Base-by-base conservation (phyloP, 169 alveolate genomes). In the Plasmodium falciparum region DNA sequence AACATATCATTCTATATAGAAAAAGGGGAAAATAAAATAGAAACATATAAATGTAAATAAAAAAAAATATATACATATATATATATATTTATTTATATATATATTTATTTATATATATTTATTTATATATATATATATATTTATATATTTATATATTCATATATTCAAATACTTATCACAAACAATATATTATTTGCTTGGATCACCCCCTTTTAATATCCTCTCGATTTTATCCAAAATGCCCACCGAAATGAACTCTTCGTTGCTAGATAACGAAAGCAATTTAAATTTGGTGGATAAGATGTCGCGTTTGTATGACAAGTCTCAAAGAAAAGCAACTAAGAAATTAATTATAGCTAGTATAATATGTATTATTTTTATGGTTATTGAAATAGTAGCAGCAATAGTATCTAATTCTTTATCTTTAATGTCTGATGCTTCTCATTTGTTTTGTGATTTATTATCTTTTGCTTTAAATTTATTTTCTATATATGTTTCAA, bases 401-500 rank as follows among this genome's bases (percentile, higher is more conserved):
- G 99, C 98, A 7, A 24, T 94, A 9, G 52, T 93, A 9, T 93
- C 99, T 11, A 93, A 94, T 72, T 96, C 98, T 7, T 85, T 97
- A 17, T 98, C 99, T 22, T 93, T 97, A 45, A 89, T 96, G 92
- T 93, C 99, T 4, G 99, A 98, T 93, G 99, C 99, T 47, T 98
- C 99, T 12, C 99, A 98, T 90, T 92, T 98, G 90, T 95, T 97
- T 73, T 97, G 99, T 47, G 99, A 98, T 74, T 92, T 98, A 54
- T 91, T 96, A 66, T 98, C 99, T n/a, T 98, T 97, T 73, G 94
- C 76, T 33, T 90, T 71, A 91, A 95, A 98, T 29, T 93, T 98
- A 62, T 88, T 95, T 80, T 95, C 99, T 6, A 86, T 98, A 63
- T 94, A 95, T 94, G 93, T 97, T 22, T 95, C 98, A 45, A 93